Conservation (phyloP, 2,329 filamentous ascomycete genomes). For the Lachnellula subtilissima region DNA sequence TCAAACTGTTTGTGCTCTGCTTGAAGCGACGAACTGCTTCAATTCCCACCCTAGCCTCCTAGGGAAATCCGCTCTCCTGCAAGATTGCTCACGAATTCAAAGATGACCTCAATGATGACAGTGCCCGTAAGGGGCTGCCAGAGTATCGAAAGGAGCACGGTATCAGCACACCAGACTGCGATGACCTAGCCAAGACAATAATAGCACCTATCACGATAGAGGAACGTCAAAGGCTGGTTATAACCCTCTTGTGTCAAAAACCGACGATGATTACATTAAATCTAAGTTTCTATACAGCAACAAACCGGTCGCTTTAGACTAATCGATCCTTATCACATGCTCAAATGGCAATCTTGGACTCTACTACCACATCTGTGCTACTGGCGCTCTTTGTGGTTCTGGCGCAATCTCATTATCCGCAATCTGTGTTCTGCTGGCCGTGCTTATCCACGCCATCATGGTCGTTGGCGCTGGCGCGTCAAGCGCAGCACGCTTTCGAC, state of each 20-base stretch:
- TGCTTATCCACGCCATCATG: slow-evolving; percentile 4
- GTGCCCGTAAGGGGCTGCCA: slow-evolving; percentile 7
- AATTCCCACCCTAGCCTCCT: slow-evolving; percentile 11
- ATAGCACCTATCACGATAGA: slow-evolving; percentile 10
- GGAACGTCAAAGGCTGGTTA: slow-evolving; percentile 5
- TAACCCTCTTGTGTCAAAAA: slow-evolving; percentile 9
- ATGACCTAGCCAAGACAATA: slow-evolving; percentile 15
- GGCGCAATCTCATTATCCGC: slow-evolving; percentile 16
- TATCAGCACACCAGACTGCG: slow-evolving; percentile 15
- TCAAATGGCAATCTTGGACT: slow-evolving; percentile 11
- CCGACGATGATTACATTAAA: slow-evolving; percentile 17
- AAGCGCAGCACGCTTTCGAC: slow-evolving; percentile 6
- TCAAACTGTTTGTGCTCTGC: slow-evolving; percentile 9
- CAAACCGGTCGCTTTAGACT: slow-evolving; percentile 12
- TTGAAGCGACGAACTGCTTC: slow-evolving; percentile 10
- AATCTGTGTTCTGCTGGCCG: slow-evolving; percentile 15
- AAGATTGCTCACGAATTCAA: slow-evolving; percentile 17
- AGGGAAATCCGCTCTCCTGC: slow-evolving; percentile 10
- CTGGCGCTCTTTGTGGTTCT: slow-evolving; percentile 20
- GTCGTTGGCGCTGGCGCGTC: slow-evolving; percentile 7
- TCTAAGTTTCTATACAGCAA: slow-evolving; percentile 15
- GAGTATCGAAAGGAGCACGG: slow-evolving; percentile 11
- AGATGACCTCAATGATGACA: slow-evolving; percentile 19
- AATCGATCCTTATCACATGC: slow-evolving; percentile 12
- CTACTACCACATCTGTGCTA: slow-evolving; percentile 20